Evolutionary conservation across 495 filamentous ascomycete species (phyloP).

Genomic region (Penicillium nucicola): DNA sequence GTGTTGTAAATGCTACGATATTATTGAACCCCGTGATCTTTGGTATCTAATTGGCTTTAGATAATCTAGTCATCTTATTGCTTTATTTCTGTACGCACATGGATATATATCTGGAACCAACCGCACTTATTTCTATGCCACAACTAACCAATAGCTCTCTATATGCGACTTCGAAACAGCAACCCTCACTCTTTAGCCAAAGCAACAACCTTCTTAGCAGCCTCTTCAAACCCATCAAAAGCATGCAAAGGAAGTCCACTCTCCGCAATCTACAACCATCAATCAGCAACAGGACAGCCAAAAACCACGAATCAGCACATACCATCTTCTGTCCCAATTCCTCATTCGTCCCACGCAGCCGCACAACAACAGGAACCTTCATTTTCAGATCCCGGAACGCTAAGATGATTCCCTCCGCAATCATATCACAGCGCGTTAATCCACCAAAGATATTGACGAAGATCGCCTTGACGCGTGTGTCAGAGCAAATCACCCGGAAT

Average conservation of each 20-base stretch:
- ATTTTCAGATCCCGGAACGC: slow-evolving; percentile 72
- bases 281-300: slow-evolving; percentile 8
- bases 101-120: too few relatives aligned
- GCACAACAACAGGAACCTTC: slow-evolving; percentile 74
- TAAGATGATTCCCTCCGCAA: slow-evolving; percentile 75
- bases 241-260: slow-evolving; percentile 71
- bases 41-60: too few relatives aligned
- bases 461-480: slow-evolving; percentile 66
- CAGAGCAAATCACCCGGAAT: slow-evolving; percentile 69
- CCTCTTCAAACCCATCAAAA: slow-evolving; percentile 80
- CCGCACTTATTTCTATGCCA: not conserved
- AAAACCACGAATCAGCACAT: slow-evolving; percentile 9
- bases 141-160: not conserved
- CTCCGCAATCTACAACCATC: slow-evolving; percentile 55
- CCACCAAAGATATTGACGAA: slow-evolving; percentile 94
- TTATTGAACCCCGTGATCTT: too few relatives aligned
- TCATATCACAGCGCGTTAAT: slow-evolving; percentile 82
- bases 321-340: slow-evolving; percentile 70
- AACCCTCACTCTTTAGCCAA: slow-evolving; percentile 38
- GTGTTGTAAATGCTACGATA: too few relatives aligned
- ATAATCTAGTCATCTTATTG: too few relatives aligned
- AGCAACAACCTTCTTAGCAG: slow-evolving; percentile 69
- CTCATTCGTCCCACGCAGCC: slow-evolving; percentile 82
- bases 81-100: too few relatives aligned
- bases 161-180: not conserved